Base-by-base conservation (phyloP, 208 protist genomes). In the Phytomonas francai region DNA sequence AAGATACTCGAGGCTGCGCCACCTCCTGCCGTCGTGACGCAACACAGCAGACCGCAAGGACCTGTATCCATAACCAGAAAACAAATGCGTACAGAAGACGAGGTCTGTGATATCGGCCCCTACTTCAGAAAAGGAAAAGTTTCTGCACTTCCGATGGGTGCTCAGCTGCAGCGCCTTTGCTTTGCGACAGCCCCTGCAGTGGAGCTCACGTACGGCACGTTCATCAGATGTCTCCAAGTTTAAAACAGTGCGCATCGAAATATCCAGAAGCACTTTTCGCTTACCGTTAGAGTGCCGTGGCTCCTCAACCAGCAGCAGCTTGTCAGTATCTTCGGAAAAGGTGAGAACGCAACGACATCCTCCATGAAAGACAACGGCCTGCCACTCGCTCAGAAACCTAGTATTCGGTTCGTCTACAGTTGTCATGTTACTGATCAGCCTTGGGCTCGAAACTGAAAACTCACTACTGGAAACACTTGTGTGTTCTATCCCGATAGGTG, bases 141-240 rank as follows among this genome's bases (percentile, higher is more conserved):
- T 7, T 16, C 39, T 14, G 19, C 11, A 14, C 39, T 45, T 45
- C 12, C 12, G 19, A 2, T 22, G 9, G 19, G 12, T 22, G 11
- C 39, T 45, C 12, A 45, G 39, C 8, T 45, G 59, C 34, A 36
- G 79, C 76, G 66, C 81, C 79, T 56, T 64, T 83, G 6, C 58
- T 62, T 12, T 59, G 57, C 22, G 74, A 71, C 25, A 51, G n/a
- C 7, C 58, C 65, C 71, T 87, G 77, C 12, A 45, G 12, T 45
- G 39, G 8, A 45, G 9, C 11, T 45, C 39, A 45, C 88, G 83
- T 30, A 72, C 63, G 27, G 76, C 70, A 11, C 71, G 49, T 63
- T 94, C 85, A 29, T 83, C 77, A 0, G 67, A 63, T 9, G 76
- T 88, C 70, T 92, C 85, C 31, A 92, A 59, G 70, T 94, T 94